A percentile compares a stretch with the other conserved stretches of the same genome.
Evolutionary conservation across 371 early-diverging fungal species (phyloP).

Genomic region (Racocetra persica): DNA sequence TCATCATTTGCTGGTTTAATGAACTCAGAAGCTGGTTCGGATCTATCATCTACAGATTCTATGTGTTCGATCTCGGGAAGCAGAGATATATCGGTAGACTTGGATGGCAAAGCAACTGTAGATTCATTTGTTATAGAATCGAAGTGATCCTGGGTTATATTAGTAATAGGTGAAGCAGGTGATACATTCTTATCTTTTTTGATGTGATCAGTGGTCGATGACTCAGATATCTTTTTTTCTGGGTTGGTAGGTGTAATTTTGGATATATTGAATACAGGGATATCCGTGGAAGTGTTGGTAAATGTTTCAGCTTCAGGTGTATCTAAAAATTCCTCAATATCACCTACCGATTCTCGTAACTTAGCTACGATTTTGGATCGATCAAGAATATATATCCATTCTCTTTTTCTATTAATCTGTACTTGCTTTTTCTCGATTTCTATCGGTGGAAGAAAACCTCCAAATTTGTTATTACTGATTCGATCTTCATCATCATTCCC

Average conservation of each 20-base stretch:
- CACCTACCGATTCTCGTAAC: neutral
- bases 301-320: neutral
- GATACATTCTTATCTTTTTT: neutral
- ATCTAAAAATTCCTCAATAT: constrained; percentile 18
- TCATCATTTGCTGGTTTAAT: neutral
- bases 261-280: constrained; percentile 3
- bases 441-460: no score
- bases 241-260: no score
- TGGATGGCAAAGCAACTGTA: neutral
- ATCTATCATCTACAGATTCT: neutral
- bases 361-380: neutral
- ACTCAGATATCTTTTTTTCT: no score
- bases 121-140: neutral
- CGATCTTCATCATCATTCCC: no score
- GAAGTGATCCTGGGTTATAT: neutral
- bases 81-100: neutral
- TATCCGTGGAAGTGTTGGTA: neutral
- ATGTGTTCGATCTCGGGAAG: neutral
- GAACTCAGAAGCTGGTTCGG: neutral
- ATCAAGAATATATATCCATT: constrained; percentile 10
- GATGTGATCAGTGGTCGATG: neutral
- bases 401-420: neutral
- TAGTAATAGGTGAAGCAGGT: neutral
- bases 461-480: no score
- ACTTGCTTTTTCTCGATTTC: no score